Conservation (phyloP, 2,329 filamentous ascomycete species). For the Rhynchosporium agropyri region DNA sequence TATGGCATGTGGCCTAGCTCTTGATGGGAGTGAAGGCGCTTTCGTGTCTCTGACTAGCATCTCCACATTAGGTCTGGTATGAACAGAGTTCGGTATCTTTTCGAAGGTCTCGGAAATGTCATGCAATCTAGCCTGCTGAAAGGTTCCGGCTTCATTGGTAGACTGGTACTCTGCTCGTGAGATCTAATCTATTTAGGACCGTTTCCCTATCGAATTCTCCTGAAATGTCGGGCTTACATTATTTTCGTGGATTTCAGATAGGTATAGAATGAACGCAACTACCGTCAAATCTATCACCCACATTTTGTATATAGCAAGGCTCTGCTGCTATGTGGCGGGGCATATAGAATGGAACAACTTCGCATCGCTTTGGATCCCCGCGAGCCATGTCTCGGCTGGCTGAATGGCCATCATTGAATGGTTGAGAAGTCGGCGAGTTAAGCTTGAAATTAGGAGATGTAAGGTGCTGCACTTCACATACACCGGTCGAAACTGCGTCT, state of each 20-base stretch:
- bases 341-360: not conserved
- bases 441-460: not conserved
- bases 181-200: not conserved
- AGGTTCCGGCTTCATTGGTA: slow-evolving; percentile 3
- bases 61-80: not conserved
- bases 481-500: not conserved
- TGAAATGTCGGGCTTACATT: not conserved
- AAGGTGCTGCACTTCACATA: slow-evolving; percentile 3
- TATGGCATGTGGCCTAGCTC: not conserved
- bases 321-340: not conserved
- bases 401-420: not conserved
- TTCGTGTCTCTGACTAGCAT: slow-evolving; percentile 1
- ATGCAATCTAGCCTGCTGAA: slow-evolving; percentile 2
- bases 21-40: not conserved
- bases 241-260: not conserved
- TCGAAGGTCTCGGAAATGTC: not conserved
- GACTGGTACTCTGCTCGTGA: slow-evolving; percentile 1
- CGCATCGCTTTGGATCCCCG: not conserved
- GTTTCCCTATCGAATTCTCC: not conserved
- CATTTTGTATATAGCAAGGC: slow-evolving; percentile 2
- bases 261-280: not conserved
- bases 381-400: not conserved
- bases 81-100: not conserved
- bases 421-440: slow-evolving; percentile 1
- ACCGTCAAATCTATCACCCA: not conserved